phyloP scores from a whole-genome alignment of 805 yeast species.

The Yueomyces sp. region DNA sequence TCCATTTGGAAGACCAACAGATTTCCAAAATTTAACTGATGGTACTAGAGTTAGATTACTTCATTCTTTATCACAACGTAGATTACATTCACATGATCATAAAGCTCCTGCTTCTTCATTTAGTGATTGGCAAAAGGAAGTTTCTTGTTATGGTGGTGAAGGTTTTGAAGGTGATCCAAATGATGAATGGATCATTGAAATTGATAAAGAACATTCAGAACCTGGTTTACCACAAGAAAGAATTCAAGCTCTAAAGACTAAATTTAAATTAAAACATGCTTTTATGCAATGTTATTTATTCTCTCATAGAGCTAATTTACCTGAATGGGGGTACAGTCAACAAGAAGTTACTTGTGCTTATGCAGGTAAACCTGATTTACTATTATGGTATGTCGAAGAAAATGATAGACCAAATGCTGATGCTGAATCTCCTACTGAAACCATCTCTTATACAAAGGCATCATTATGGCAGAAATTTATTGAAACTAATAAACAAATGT shows the following conservation, averaged over 20 bases:
- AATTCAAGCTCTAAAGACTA: slow-evolving; percentile 53
- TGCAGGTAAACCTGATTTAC: slow-evolving; percentile 46
- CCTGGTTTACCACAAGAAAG: slow-evolving; percentile 39
- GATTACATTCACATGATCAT: slow-evolving; percentile 76
- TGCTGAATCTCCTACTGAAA: slow-evolving; percentile 28
- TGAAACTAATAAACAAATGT: slow-evolving; percentile 63
- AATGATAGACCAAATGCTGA: slow-evolving; percentile 33
- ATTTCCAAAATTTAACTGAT: slow-evolving; percentile 49
- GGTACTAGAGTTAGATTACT: slow-evolving; percentile 59
- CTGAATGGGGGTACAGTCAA: slow-evolving; percentile 75
- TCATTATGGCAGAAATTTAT: slow-evolving; percentile 45
- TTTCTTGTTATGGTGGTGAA: slow-evolving; percentile 59
- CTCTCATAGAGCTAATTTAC: slow-evolving; percentile 63
- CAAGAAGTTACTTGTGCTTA: slow-evolving; percentile 75
- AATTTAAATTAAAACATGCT: slow-evolving; percentile 65
- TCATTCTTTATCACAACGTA: slow-evolving; percentile 43
- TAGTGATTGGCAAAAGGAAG: slow-evolving; percentile 75
- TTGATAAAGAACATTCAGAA: slow-evolving; percentile 40
- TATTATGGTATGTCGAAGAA: slow-evolving; percentile 64
- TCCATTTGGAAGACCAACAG: slow-evolving; percentile 29
- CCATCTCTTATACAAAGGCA: slow-evolving; percentile 36
- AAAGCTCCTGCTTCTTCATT: slow-evolving; percentile 61
- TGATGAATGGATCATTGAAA: slow-evolving; percentile 70
- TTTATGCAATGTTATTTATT: slow-evolving; percentile 67
- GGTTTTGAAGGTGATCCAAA: slow-evolving; percentile 75